phyloP scores from a whole-genome alignment of 148 eudicot species.

The Rhododendron molle region DNA sequence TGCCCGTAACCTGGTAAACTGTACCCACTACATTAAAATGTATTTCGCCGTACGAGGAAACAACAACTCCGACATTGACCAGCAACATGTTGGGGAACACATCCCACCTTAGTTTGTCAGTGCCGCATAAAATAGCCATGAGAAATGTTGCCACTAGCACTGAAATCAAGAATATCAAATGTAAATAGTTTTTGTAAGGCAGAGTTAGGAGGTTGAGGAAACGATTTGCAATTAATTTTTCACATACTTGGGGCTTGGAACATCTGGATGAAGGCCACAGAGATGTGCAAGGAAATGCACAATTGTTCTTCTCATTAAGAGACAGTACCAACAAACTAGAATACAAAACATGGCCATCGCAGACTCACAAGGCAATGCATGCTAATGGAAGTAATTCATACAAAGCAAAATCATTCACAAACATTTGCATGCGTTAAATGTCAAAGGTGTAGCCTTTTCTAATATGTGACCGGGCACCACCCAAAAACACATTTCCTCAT shows the following conservation, averaged over 20 bases:
- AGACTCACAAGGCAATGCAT: neutral
- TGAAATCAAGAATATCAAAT: slow-evolving; percentile 20
- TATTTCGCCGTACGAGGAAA: slow-evolving; percentile 84
- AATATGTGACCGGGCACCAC: neutral
- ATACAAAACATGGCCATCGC: neutral
- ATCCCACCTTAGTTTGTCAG: slow-evolving; percentile 74
- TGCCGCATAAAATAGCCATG: slow-evolving; percentile 80
- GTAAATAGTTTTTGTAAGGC: slow-evolving; percentile 14
- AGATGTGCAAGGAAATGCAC: slow-evolving; percentile 40
- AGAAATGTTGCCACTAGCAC: slow-evolving; percentile 93
- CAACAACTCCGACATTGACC: slow-evolving; percentile 80
- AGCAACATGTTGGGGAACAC: slow-evolving; percentile 74
- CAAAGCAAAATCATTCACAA: neutral
- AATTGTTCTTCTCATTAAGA: slow-evolving; percentile 7
- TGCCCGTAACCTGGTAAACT: slow-evolving; percentile 72
- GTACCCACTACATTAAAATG: slow-evolving; percentile 82
- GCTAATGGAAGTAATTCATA: slow-evolving; percentile 1
- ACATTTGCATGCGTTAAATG: neutral
- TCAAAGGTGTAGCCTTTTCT: neutral
- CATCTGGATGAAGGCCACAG: slow-evolving; percentile 94
- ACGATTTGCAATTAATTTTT: neutral
- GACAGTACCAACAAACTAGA: neutral
- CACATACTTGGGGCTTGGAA: slow-evolving; percentile 79
- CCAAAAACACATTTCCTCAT: neutral
- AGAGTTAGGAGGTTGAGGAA: neutral